Conservation (phyloP, 2,329 filamentous ascomycete genomes). For the Fusarium mundagurra region DNA sequence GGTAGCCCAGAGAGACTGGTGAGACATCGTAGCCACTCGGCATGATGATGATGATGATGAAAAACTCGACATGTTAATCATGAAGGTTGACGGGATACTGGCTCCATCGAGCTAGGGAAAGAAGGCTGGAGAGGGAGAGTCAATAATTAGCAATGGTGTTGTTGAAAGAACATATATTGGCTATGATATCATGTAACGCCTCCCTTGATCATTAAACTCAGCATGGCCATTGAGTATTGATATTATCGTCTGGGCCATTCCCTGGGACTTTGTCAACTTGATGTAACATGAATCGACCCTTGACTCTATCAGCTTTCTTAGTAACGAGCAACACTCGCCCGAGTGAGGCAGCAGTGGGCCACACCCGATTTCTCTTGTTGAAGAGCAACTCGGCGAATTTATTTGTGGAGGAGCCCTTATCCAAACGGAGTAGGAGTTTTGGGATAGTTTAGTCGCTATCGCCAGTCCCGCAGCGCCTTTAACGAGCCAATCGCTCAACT, state of each 20-base stretch:
- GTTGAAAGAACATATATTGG: conserved; percentile 17
- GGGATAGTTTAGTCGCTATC: conserved; percentile 1
- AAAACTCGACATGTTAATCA: neutral
- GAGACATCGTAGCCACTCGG: conserved; percentile 40
- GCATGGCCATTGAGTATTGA: neutral
- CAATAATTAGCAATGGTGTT: conserved; percentile 21
- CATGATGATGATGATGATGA: neutral
- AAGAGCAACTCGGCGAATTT: neutral
- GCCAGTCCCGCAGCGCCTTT: conserved; percentile 16
- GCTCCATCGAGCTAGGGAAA: neutral
- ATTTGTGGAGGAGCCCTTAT: conserved; percentile 30
- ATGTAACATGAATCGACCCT: neutral
- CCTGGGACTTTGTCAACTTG: neutral
- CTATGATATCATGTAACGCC: neutral
- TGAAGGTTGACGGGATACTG: conserved; percentile 10
- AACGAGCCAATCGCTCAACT: conserved; percentile 31
- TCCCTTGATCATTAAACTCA: neutral
- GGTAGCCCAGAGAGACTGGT: conserved; percentile 11
- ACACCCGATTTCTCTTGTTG: neutral
- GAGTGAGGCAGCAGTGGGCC: conserved; percentile 11
- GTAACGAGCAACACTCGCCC: neutral
- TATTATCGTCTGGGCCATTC: neutral
- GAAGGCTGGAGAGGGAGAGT: conserved; percentile 3
- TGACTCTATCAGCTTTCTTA: neutral
- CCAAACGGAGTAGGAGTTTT: neutral